Evolutionary conservation across 306 rosid genomes (phyloP).

Genomic region (Casuarina cunninghamiana): DNA sequence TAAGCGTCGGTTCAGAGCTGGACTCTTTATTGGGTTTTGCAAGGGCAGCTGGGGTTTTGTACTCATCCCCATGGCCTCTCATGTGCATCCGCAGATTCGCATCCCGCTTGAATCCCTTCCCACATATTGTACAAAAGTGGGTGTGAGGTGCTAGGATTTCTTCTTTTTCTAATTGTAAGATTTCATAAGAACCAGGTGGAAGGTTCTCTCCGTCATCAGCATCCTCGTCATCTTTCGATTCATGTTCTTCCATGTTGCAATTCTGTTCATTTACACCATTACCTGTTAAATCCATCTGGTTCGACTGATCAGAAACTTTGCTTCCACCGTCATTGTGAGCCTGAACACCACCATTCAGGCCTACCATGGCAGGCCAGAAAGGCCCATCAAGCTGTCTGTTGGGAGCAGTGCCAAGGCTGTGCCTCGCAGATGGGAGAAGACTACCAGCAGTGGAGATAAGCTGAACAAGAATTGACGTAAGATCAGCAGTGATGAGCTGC

Average conservation of each 20-base stretch:
- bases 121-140: conserved; percentile 94
- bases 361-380: conserved; percentile 43
- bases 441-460: conserved; percentile 90
- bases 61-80: conserved; percentile 98
- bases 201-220: conserved; percentile 89
- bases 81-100: conserved; percentile 98
- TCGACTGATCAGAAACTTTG: conserved; percentile 52
- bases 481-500: conserved; percentile 88
- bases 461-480: conserved; percentile 87
- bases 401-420: conserved; percentile 40
- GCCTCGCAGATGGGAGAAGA: conserved; percentile 83
- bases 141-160: conserved; percentile 99
- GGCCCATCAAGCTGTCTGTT: conserved; percentile 53
- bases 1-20: conserved; percentile 58
- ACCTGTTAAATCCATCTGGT: conserved; percentile 40
- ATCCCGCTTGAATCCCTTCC: conserved; percentile 98
- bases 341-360: conserved; percentile 32
- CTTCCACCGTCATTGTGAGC: conserved; percentile 41
- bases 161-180: conserved; percentile 88
- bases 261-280: conserved; percentile 51
- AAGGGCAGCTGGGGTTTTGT: conserved; percentile 97
- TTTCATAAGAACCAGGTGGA: conserved; percentile 91
- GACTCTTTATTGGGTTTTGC: conserved; percentile 83
- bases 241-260: conserved; percentile 68
- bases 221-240: conserved; percentile 88